Base-by-base conservation (phyloP, 371 early-diverging fungal genomes). In the Mucor indicus region DNA sequence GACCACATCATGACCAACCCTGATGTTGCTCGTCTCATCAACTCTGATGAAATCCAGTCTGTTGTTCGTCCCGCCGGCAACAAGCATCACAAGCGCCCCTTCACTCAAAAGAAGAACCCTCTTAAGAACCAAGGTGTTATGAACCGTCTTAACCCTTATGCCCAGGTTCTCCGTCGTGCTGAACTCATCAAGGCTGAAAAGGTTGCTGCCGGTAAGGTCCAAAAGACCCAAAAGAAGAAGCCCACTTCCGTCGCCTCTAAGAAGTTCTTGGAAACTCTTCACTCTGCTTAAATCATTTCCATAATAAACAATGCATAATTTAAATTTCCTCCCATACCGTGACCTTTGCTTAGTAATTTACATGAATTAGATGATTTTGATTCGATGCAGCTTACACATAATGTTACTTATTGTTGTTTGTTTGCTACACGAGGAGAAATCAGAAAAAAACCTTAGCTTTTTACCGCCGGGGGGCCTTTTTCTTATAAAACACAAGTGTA, bases 41-140 rank as follows among this genome's bases (percentile, higher is more conserved):
- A 96, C 86, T 96, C 97, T 65, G 88, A 90, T 64, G 98, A 98
- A 81, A 84, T 99, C 63, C 98, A 99, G 82, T 82, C 91, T 52
- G 92, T 96, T 53, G 83, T 98, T 66, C 89, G 91, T 59, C 79
- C 90, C 59, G 92, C 94, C 42, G 87, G 91, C 60, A 63, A 84
- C 66, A 75, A 83, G 77, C 60, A 70, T 73, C 76, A 80, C 79
- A 89, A 91, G 85, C 88, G 93, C 66, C 89, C 96, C 35, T 90
- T 79, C 85, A 82, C 89, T 65, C 92, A 90, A 77, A 92, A 93
- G 88, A 95, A 95, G 92, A 98, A 97, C 92, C 96, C 96, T 53
- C 89, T 97, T 67, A 86, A 86, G 80, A 95, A 95, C 87, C 75
- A 78, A 55, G 90, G 86, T 72, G 88, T 94, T 53, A 87, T 95